These are phyloP conservation scores for Quercus parvula DNA, from an alignment of 306 rosid species.

Conservation along the genomic window DNA sequence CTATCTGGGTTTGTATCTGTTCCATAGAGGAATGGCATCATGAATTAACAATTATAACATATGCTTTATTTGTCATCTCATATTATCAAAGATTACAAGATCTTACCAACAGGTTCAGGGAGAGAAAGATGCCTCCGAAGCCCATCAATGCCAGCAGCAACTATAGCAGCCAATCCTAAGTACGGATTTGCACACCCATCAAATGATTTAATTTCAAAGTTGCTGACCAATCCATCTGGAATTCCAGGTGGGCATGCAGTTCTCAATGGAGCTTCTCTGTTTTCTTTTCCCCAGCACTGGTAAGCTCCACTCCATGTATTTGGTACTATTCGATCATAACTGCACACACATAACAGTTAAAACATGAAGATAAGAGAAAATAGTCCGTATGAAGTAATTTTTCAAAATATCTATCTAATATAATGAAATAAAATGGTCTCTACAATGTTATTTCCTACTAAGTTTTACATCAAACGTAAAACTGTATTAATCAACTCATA, in stretches of 20 bases:
- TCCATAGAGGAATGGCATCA: neutral
- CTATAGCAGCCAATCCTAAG: slow-evolving; percentile 76
- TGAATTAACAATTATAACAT: neutral
- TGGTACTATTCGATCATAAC: slow-evolving; percentile 88
- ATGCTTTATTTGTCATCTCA: neutral
- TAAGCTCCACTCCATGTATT: slow-evolving; percentile 90
- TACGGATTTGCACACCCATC: slow-evolving; percentile 95
- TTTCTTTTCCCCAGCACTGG: slow-evolving; percentile 92
- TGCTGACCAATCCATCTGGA: slow-evolving; percentile 60
- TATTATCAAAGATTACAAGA: slow-evolving; percentile 2
- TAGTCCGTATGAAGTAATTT: neutral
- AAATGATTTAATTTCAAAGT: slow-evolving; percentile 84
- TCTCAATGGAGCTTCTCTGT: slow-evolving; percentile 83
- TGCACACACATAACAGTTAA: slow-evolving; percentile 25
- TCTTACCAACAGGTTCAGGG: slow-evolving; percentile 81
- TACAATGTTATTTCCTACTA: no score
- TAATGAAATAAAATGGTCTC: neutral
- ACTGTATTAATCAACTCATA: no score
- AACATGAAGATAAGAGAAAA: neutral
- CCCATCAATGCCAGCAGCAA: slow-evolving; percentile 93
- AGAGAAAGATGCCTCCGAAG: slow-evolving; percentile 76
- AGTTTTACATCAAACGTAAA: no score
- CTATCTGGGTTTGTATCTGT: slow-evolving; percentile 66
- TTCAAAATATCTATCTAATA: neutral
- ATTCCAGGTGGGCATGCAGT: slow-evolving; percentile 86